phyloP scores from a whole-genome alignment of 495 filamentous ascomycete genomes.

The Penicillium odoratum region DNA sequence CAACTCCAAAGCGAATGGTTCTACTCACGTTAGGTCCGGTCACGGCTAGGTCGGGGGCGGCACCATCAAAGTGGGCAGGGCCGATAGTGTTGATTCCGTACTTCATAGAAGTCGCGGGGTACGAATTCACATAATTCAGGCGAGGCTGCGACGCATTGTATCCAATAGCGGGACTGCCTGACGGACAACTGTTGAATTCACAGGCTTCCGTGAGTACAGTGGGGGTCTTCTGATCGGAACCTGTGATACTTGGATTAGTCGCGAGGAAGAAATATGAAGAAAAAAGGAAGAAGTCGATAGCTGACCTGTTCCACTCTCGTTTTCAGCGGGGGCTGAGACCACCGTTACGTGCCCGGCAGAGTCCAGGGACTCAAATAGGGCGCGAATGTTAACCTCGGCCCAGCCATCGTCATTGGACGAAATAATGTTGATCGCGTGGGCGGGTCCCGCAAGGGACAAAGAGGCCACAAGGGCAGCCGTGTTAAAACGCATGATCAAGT shows the following conservation, averaged over 20 bases:
- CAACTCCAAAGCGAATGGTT: no score
- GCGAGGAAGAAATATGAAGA: background rate
- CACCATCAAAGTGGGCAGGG: slow-evolving; percentile 49
- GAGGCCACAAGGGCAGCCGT: slow-evolving; percentile 9
- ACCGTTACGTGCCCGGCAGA: slow-evolving; percentile 57
- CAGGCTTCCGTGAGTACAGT: slow-evolving; percentile 45
- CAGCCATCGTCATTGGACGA: slow-evolving; percentile 73
- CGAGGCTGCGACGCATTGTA: slow-evolving; percentile 54
- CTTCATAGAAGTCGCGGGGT: slow-evolving; percentile 62
- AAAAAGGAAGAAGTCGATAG: background rate
- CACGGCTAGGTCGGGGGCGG: slow-evolving; percentile 56
- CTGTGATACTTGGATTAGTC: slow-evolving; percentile 25
- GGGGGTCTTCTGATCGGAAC: slow-evolving; percentile 53
- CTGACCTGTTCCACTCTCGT: slow-evolving; percentile 60
- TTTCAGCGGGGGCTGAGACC: slow-evolving; percentile 63
- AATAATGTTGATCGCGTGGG: slow-evolving; percentile 54
- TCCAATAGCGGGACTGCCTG: slow-evolving; percentile 54
- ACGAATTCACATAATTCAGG: slow-evolving; percentile 71
- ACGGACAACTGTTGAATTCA: slow-evolving; percentile 59
- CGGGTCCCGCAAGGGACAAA: slow-evolving; percentile 10
- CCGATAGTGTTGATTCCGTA: slow-evolving; percentile 59
- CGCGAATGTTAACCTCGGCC: slow-evolving; percentile 65
- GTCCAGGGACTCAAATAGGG: slow-evolving; percentile 52
- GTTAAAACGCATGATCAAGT: slow-evolving; percentile 11
- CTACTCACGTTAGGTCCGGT: slow-evolving; percentile 57